phyloP scores from a whole-genome alignment of 768 basidiomycete genomes.

The Boletus rubescentipes region DNA sequence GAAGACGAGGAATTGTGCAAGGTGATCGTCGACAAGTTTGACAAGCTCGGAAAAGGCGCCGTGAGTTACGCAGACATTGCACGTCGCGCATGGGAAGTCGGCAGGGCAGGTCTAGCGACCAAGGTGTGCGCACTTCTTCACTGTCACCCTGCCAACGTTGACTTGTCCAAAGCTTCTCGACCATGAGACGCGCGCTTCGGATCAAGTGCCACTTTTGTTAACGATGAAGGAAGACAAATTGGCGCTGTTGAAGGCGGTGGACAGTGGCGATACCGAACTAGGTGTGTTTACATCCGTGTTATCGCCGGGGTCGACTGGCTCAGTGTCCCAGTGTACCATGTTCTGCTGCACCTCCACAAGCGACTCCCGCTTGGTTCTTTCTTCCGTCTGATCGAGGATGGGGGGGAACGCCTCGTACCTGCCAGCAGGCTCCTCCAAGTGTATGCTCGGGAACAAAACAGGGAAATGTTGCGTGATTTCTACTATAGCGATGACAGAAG shows the following conservation, averaged over 20 bases:
- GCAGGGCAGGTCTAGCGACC: conserved; percentile 76
- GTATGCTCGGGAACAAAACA: conserved; percentile 86
- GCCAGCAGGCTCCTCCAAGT: conserved; percentile 83
- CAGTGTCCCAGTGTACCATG: conserved; percentile 74
- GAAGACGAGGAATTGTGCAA: conserved; percentile 80
- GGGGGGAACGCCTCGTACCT: conserved; percentile 69
- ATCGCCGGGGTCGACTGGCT: not conserved
- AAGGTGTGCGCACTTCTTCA: conserved; percentile 48
- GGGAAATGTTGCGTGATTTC: conserved; percentile 91
- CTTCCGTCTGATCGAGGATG: conserved; percentile 92
- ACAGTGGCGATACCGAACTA: conserved; percentile 94
- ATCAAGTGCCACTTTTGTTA: conserved; percentile 91
- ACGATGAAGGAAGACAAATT: conserved; percentile 93
- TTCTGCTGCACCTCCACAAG: conserved; percentile 83
- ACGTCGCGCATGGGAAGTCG: conserved; percentile 88
- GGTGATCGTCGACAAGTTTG: conserved; percentile 87
- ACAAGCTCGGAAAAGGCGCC: conserved; percentile 69
- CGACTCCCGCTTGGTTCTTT: conserved; percentile 85
- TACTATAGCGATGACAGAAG: conserved; percentile 97
- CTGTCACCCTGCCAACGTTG: not conserved
- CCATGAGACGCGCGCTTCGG: conserved; percentile 81
- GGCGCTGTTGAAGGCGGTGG: conserved; percentile 85
- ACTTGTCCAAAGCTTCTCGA: conserved; percentile 68
- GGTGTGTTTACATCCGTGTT: conserved; percentile 45
- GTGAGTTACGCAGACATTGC: conserved; percentile 97